A percentile compares a stretch with the other conserved stretches of the same genome.
Conservation (phyloP, 345 rosid genomes). For the Sonneratia caseolaris region DNA sequence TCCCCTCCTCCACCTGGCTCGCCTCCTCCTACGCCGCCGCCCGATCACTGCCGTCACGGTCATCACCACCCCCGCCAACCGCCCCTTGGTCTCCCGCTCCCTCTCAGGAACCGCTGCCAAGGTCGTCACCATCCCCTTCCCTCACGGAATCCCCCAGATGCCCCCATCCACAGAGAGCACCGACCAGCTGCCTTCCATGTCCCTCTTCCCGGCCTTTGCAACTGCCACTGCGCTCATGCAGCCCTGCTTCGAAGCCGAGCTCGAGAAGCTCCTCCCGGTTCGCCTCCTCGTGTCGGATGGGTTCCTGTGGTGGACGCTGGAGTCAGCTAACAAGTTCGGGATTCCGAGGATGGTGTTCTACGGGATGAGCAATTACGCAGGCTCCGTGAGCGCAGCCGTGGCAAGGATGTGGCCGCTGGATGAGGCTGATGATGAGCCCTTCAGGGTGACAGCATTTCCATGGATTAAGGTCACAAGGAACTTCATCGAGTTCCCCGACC, state of each 20-base stretch:
- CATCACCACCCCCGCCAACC: conserved; percentile 64
- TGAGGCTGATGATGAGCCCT: conserved; percentile 35
- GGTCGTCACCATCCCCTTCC: conserved; percentile 46
- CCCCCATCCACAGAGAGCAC: conserved; percentile 57
- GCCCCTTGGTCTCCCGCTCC: conserved; percentile 34
- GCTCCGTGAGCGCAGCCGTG: conserved; percentile 8
- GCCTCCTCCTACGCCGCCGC: conserved; percentile 45
- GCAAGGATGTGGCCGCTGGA: background rate
- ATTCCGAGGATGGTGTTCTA: conserved; percentile 45
- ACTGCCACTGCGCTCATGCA: conserved; percentile 51
- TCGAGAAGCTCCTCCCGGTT: conserved; percentile 25
- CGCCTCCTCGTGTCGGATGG: conserved; percentile 59
- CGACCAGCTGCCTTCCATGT: conserved; percentile 55
- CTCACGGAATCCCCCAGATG: conserved; percentile 30
- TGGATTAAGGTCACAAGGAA: conserved; percentile 45
- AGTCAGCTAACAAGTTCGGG: conserved; percentile 50
- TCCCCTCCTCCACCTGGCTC: conserved; percentile 59
- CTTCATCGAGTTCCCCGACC: conserved; percentile 9
- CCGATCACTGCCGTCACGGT: conserved; percentile 31
- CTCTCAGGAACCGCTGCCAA: conserved; percentile 28
- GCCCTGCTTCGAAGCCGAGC: conserved; percentile 34
- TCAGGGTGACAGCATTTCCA: conserved; percentile 45
- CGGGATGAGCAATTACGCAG: conserved; percentile 35
- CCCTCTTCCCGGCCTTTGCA: conserved; percentile 36
- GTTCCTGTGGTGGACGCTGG: conserved; percentile 75